These are phyloP conservation scores for Phialocephala sp. DNA, from an alignment of 2,329 filamentous ascomycete species.

Conservation along the genomic window DNA sequence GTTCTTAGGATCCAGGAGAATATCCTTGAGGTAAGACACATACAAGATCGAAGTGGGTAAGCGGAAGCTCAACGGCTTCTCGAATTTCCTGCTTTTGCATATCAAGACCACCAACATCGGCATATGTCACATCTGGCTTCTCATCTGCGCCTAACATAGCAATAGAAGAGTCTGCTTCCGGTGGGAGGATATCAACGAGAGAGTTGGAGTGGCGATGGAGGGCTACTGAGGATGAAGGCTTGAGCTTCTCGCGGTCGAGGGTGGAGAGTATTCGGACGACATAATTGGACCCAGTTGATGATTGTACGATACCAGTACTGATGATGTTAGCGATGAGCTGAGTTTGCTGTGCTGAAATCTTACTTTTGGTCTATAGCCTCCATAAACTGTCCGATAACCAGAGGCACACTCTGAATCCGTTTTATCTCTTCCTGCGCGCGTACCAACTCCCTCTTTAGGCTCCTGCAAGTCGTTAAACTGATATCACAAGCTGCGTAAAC, in stretches of 20 bases:
- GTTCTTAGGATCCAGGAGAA: too few relatives aligned
- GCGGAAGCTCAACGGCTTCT: constrained; percentile 93
- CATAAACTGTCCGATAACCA: constrained; percentile 99
- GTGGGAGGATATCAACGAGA: constrained; percentile 97
- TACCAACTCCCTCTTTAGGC: constrained; percentile 94
- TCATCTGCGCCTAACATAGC: constrained; percentile 96
- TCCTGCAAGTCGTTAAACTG: constrained; percentile 57
- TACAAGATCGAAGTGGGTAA: constrained; percentile 89
- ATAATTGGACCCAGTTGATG: constrained; percentile 97
- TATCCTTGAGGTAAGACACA: background rate
- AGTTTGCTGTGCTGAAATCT: constrained; percentile 40
- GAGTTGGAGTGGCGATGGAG: constrained; percentile 98
- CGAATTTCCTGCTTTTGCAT: constrained; percentile 99
- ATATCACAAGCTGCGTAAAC: background rate
- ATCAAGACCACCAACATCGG: constrained; percentile 94
- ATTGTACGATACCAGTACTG: constrained; percentile 98
- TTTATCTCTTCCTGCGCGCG: constrained; percentile 99
- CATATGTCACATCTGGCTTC: constrained; percentile 98
- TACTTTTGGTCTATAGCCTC: constrained; percentile 99
- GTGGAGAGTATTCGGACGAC: constrained; percentile 98
- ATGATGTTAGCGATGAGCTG: constrained; percentile 28
- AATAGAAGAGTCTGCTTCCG: constrained; percentile 97
- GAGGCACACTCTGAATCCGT: constrained; percentile 95
- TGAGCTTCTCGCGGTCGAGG: constrained; percentile 96
- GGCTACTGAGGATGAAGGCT: constrained; percentile 96